Conservation (phyloP, 768 basidiomycete genomes). For the Tylopilus plumbeoviolaceoides region DNA sequence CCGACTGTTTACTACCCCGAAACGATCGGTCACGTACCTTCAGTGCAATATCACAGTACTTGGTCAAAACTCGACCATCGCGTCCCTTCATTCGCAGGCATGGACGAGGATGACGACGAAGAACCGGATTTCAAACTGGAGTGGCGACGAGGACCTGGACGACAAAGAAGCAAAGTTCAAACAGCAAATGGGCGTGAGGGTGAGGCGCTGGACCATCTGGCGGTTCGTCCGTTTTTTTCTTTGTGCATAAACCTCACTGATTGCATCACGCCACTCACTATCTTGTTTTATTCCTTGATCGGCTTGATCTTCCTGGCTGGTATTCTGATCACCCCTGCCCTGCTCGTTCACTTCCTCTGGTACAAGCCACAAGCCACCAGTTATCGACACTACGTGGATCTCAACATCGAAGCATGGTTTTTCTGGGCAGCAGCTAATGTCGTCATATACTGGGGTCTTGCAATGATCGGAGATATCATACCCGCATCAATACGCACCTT, state of each 20-base stretch:
- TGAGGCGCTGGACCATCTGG: constrained; percentile 47
- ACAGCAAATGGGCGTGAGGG: constrained; percentile 52
- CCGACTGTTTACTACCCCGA: constrained; percentile 55
- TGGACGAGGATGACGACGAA: constrained; percentile 58
- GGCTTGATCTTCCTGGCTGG: constrained; percentile 66
- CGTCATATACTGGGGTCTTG: constrained; percentile 75
- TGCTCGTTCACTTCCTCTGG: constrained; percentile 69
- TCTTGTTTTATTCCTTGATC: constrained; percentile 69
- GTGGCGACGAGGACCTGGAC: constrained; percentile 69
- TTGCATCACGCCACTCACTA: constrained; percentile 29
- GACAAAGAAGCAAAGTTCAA: constrained; percentile 68
- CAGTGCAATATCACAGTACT: constrained; percentile 21
- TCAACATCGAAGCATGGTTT: constrained; percentile 73
- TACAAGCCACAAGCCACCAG: constrained; percentile 55
- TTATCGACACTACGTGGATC: constrained; percentile 54
- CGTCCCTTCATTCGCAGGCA: constrained; percentile 44
- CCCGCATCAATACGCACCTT: constrained; percentile 50
- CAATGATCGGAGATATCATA: constrained; percentile 64
- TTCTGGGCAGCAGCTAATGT: constrained; percentile 81
- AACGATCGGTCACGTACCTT: constrained; percentile 29
- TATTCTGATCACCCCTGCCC: constrained; percentile 54
- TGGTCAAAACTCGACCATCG: constrained; percentile 34
- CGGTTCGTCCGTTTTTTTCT: constrained; percentile 39
- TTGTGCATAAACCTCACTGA: not conserved
- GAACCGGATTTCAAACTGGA: constrained; percentile 70